phyloP scores from a whole-genome alignment of 1,284 basidiomycete species.

The Ustilago crameri region DNA sequence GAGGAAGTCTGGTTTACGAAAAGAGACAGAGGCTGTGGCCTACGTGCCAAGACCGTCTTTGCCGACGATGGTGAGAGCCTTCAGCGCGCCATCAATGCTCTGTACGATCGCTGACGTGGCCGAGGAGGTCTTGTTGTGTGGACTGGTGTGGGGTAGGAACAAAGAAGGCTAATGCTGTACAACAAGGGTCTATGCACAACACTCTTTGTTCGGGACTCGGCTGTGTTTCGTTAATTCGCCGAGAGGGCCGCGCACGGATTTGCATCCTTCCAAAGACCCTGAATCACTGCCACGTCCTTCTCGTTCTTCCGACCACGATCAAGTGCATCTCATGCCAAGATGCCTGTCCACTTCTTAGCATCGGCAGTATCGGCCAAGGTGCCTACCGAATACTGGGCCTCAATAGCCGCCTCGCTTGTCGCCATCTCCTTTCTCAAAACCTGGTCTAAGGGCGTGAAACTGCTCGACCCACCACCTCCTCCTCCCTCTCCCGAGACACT shows the following conservation, averaged over 20 bases:
- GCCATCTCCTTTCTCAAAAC: constrained; percentile 46
- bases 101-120: too few relatives aligned
- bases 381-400: constrained; percentile 50
- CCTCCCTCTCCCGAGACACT: constrained; percentile 6
- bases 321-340: constrained; percentile 3
- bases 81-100: too few relatives aligned
- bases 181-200: constrained; percentile 3
- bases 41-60: too few relatives aligned
- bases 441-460: constrained; percentile 50
- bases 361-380: constrained; percentile 28
- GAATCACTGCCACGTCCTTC: neutral
- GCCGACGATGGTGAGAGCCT: too few relatives aligned
- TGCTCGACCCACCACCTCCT: constrained; percentile 31
- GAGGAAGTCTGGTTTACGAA: too few relatives aligned
- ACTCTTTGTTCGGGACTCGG: constrained; percentile 1
- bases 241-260: constrained; percentile 12
- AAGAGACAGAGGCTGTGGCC: too few relatives aligned
- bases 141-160: neutral
- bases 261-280: constrained; percentile 7
- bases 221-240: neutral
- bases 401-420: constrained; percentile 24
- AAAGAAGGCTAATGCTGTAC: neutral
- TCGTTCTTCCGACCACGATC: neutral
- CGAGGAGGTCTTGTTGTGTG: too few relatives aligned
- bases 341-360: constrained; percentile 53